Base-by-base conservation (phyloP, 257 asterid genomes). In the Przewalskia tangutica region DNA sequence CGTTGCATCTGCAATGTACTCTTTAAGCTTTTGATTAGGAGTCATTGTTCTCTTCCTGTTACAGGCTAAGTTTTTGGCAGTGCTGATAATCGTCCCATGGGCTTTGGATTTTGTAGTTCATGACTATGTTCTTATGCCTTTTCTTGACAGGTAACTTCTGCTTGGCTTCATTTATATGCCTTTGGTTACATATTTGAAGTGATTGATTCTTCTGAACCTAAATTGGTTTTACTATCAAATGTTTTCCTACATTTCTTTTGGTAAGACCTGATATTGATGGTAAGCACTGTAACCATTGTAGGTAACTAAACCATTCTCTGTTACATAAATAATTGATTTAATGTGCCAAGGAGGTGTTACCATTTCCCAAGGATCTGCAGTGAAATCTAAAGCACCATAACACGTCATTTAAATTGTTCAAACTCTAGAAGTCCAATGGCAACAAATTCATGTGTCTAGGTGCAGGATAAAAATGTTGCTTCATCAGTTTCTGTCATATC, bases 21-120 rank as follows among this genome's bases (percentile, higher is more conserved):
- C 78, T 9, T 70, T 10, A 18, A 70, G 58, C 56, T 44, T 71
- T 50, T 46, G 11, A 46, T 71, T 73, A 73, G 79, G 62, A 73
- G 44, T 6, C 2, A 23, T 48, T 73, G 40, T 65, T 64, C 40
- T 78, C 84, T 86, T 86, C 81, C 81, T 81, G 68, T 85, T 88
- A 83, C 97, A 95, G 99, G 98, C 97, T 81, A 95, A 92, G 88
- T 89, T 95, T 87, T 91, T 95, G 94, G 97, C 98, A 42, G 87
- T 91, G 82, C 82, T 95, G 87, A 82, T 95, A 81, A 85, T 95
- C 77, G 84, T 92, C 86, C 99, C 99, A 8, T 92, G 94, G 93
- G 90, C 92, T 81, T 53, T 92, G 89, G 98, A 93, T 86, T 94
- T 90, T 85, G 81, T 96, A 85, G 98, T 92, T 87, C 99, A 93